Evolutionary conservation across 371 early-diverging fungal genomes (phyloP), one percentile per base, ranked within the genome.

Genomic region (Zancudomyces culisetae): DNA sequence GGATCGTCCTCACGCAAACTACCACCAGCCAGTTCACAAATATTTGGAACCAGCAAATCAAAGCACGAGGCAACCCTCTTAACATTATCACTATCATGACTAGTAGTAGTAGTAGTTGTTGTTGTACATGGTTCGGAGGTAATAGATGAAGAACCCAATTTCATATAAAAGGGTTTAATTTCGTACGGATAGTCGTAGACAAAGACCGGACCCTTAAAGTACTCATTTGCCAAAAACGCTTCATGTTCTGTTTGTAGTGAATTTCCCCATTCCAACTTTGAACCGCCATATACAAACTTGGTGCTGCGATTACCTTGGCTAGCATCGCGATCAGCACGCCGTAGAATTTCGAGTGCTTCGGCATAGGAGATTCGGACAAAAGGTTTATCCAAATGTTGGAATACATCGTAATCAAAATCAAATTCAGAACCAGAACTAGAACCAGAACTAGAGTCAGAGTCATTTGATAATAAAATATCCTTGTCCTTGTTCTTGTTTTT

Each of bases 161-260:
- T 71, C 95, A 94, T 94, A 56, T 94, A 94, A 56, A 94, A 94
- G 0, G 95, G 89, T 62, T 94, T 94, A 42, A 79, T 55, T 1
- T 60, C 61, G 0, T 68, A 61, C 0, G 95, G 95, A 60, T 93
- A 94, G 52, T 92, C 78, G 3, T 85, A 88, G 3, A 94, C 85
- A 72, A 90, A 93, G 1, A 90, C 86, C 0, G 95, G 93, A 1
- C 61, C 63, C 0, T 65, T 53, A 54, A 79, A 81, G 45, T 79
- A 70, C n/a, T 62, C 66, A 0, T 79, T 74, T 0, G 87, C 81
- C 28, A 93, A 64, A 64, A 74, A 89, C 43, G 78, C 74, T 59
- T 93, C 92, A 66, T 92, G 92, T 59, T 91, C 92, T 28, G 78
- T 75, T 56, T 90, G 90, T 26, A 93, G 62, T 4, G 76, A 68